A percentile compares a stretch with the other conserved stretches of the same genome.
Evolutionary conservation across 768 basidiomycete species (phyloP).

Genomic region (Rhodotorula diobovata): DNA sequence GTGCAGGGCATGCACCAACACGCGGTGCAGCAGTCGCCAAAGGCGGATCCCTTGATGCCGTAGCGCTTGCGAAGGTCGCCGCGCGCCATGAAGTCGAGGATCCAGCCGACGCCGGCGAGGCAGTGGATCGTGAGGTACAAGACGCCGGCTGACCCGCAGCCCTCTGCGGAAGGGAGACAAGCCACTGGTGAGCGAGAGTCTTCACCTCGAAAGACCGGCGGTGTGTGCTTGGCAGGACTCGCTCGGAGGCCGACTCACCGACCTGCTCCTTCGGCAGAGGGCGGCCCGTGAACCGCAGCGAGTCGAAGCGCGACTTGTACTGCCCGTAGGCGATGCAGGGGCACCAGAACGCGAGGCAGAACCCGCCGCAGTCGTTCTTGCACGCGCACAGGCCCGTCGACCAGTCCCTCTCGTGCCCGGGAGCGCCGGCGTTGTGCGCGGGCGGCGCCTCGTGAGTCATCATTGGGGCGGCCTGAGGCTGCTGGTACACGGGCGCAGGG

Average conservation of each 20-base stretch:
- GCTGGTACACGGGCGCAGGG: background rate
- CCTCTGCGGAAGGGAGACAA: background rate
- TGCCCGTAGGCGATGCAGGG: background rate
- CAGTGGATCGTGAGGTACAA: conserved; percentile 1
- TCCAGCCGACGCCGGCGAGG: background rate
- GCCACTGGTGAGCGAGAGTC: too few species aligned
- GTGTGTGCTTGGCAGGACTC: too few species aligned
- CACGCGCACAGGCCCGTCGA: conserved; percentile 1
- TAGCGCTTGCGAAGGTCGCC: conserved; percentile 47
- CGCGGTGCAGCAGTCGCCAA: conserved; percentile 51
- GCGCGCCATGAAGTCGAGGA: conserved; percentile 15
- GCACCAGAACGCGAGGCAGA: conserved; percentile 13
- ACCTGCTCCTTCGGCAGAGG: background rate
- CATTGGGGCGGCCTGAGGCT: background rate
- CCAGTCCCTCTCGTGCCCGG: background rate
- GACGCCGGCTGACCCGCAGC: background rate
- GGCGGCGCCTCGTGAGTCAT: background rate
- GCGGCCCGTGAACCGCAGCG: background rate
- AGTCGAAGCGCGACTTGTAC: conserved; percentile 14
- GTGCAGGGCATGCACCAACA: conserved; percentile 54
- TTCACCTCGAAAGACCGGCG: too few species aligned
- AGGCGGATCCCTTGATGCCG: conserved; percentile 52
- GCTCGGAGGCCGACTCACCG: background rate
- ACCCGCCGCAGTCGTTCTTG: background rate
- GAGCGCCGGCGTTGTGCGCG: background rate